phyloP scores from a whole-genome alignment of 2,329 filamentous ascomycete genomes.

The Aspergillus puulaauensis region DNA sequence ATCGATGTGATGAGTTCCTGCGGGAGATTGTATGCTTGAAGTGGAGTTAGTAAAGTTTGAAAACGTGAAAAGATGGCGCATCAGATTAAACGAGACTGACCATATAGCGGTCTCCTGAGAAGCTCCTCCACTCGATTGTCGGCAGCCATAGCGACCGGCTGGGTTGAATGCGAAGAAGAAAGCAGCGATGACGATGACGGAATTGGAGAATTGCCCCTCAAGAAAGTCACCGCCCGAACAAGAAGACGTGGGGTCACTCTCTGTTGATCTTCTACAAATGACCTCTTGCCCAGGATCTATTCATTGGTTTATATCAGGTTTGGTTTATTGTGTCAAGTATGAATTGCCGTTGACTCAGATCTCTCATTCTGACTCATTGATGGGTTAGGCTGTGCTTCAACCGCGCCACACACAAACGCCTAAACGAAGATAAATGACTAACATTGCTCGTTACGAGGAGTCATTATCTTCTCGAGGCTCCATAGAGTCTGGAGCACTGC shows the following conservation, averaged over 20 bases:
- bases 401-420: neutral
- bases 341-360: neutral
- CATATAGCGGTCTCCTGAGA: slow-evolving; percentile 52
- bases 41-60: slow-evolving; percentile 19
- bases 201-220: slow-evolving; percentile 4
- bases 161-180: neutral
- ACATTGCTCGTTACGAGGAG: neutral
- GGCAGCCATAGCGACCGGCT: slow-evolving; percentile 17
- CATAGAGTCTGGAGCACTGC: no score
- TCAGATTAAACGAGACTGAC: slow-evolving; percentile 27
- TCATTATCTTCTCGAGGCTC: neutral
- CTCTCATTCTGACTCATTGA: neutral
- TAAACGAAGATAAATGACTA: neutral
- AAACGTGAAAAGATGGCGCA: neutral
- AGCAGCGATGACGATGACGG: neutral
- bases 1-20: slow-evolving; percentile 69
- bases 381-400: neutral
- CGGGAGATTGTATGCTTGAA: slow-evolving; percentile 77
- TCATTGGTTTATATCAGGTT: neutral
- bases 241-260: neutral
- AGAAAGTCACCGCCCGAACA: neutral
- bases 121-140: slow-evolving; percentile 36
- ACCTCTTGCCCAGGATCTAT: neutral
- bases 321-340: neutral
- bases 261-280: neutral